Percentiles rank a stretch among this genome's conserved stretches.
Evolutionary conservation across 352 stramenopile species (phyloP).

Genomic region (Pythium angustatum): DNA sequence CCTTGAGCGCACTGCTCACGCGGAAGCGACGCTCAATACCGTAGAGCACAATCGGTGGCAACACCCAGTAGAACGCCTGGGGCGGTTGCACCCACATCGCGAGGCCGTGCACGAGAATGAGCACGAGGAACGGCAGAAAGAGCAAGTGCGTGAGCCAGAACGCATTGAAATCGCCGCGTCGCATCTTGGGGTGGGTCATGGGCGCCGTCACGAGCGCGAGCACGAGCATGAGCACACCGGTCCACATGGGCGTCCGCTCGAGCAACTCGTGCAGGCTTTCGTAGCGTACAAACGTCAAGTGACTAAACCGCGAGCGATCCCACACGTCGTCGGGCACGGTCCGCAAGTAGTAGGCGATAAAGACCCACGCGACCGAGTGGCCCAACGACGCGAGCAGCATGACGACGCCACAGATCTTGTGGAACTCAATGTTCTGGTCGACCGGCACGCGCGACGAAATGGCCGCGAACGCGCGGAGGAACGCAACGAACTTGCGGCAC

Average conservation of each 20-base stretch:
- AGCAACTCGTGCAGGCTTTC: slow-evolving; percentile 46
- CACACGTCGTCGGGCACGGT: slow-evolving; percentile 41
- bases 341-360: slow-evolving; percentile 58
- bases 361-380: slow-evolving; percentile 54
- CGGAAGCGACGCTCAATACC: slow-evolving; percentile 68
- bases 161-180: slow-evolving; percentile 61
- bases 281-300: slow-evolving; percentile 53
- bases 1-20: slow-evolving; percentile 80
- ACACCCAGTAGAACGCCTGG: slow-evolving; percentile 68
- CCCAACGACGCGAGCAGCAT: slow-evolving; percentile 58
- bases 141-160: slow-evolving; percentile 88
- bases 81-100: slow-evolving; percentile 58
- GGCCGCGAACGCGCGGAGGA: slow-evolving; percentile 34
- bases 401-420: slow-evolving; percentile 74
- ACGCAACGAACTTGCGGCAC: slow-evolving; percentile 69
- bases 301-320: slow-evolving; percentile 44
- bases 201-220: slow-evolving; percentile 51
- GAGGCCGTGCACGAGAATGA: slow-evolving; percentile 59
- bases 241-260: slow-evolving; percentile 60
- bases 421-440: slow-evolving; percentile 74
- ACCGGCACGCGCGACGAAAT: slow-evolving; percentile 61
- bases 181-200: slow-evolving; percentile 40
- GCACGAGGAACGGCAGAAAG: slow-evolving; percentile 65
- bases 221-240: slow-evolving; percentile 58
- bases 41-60: slow-evolving; percentile 69